Evolutionary conservation across 805 yeast genomes (phyloP).

Genomic region (Sugiyamaella valdiviana): DNA sequence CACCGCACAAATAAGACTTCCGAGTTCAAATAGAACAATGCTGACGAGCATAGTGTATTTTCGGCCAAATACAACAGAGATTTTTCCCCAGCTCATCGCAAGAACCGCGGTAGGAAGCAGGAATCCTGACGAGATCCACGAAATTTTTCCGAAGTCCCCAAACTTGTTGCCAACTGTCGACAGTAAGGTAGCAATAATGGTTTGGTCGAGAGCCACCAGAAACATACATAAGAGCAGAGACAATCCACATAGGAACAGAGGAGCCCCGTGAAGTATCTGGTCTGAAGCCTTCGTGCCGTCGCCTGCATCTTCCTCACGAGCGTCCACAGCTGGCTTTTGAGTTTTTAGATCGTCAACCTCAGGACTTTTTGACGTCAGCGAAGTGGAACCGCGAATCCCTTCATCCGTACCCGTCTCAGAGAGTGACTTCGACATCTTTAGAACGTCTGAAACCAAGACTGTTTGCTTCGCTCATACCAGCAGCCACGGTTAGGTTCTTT

Average conservation of each 20-base stretch:
- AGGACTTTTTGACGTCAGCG: no score
- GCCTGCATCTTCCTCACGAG: constrained; percentile 3
- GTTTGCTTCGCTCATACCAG: no score
- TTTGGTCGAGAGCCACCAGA: constrained; percentile 40
- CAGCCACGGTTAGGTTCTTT: no score
- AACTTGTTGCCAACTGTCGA: constrained; percentile 40
- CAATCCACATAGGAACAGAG: constrained; percentile 11
- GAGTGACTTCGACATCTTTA: no score
- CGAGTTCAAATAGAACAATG: constrained; percentile 51
- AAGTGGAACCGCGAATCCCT: no score
- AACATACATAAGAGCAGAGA: constrained; percentile 15
- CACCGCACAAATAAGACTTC: constrained; percentile 53
- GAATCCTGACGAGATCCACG: constrained; percentile 55
- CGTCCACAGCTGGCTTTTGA: no score
- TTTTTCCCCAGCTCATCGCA: constrained; percentile 54
- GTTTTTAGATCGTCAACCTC: no score
- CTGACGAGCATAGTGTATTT: constrained; percentile 45
- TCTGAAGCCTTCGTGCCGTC: constrained; percentile 12
- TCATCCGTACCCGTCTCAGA: no score
- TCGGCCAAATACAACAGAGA: constrained; percentile 35
- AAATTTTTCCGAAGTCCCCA: constrained; percentile 38
- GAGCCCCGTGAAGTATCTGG: constrained; percentile 13
- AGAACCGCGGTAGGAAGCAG: constrained; percentile 58
- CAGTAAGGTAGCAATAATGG: constrained; percentile 48
- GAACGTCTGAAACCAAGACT: no score